Conservation (phyloP, 352 stramenopile species). For the Globisporangium camurandrum region DNA sequence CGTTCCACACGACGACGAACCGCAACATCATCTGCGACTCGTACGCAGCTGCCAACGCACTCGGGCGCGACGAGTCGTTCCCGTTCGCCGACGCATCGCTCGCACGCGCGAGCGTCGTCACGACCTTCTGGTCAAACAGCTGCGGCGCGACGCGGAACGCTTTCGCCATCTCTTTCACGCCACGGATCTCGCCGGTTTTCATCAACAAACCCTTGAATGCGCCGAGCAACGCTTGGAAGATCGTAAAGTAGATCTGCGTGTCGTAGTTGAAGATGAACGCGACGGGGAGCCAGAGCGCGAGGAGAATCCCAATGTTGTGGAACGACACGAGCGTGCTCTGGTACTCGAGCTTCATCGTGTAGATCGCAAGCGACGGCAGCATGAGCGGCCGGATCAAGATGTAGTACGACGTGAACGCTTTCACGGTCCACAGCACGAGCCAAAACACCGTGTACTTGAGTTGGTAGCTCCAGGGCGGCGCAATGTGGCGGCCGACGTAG, state of each 20-base stretch:
- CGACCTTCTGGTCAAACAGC: constrained; percentile 67
- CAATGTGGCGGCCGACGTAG: constrained; percentile 65
- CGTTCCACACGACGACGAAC: constrained; percentile 79
- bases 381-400: constrained; percentile 59
- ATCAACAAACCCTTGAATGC: constrained; percentile 46
- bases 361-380: constrained; percentile 60
- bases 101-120: constrained; percentile 51
- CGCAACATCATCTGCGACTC: constrained; percentile 68
- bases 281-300: constrained; percentile 52
- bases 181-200: constrained; percentile 67
- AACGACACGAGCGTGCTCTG: constrained; percentile 53
- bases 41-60: constrained; percentile 38
- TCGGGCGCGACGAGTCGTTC: no score
- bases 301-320: constrained; percentile 60
- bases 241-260: constrained; percentile 74
- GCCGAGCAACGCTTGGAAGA: constrained; percentile 56
- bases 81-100: constrained; percentile 41
- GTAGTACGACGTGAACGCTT: constrained; percentile 65
- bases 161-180: constrained; percentile 59
- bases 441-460: constrained; percentile 64
- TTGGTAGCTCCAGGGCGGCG: constrained; percentile 43
- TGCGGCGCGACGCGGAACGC: constrained; percentile 56
- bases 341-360: constrained; percentile 58
- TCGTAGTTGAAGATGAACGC: constrained; percentile 79
- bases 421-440: constrained; percentile 47